Evolutionary conservation across 352 stramenopile species (phyloP), one percentile per base, ranked within the genome.

Genomic region (Stramenopiles sp.): DNA sequence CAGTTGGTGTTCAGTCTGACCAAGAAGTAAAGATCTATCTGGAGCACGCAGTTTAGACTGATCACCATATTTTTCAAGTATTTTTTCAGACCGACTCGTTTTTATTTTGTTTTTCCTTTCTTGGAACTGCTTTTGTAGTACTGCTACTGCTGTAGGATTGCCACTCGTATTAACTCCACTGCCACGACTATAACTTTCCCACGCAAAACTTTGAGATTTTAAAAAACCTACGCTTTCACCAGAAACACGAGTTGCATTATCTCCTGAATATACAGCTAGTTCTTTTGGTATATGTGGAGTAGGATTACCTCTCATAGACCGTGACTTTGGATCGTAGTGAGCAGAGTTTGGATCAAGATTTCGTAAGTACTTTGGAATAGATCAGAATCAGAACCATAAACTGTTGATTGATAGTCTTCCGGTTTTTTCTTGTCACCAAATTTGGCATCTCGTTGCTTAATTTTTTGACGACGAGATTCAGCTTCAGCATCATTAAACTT

Each of bases 271-370:
- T 22, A 77, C 68, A 7, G 68, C 56, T 43, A 91, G 72, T 41
- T 91, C 70, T 0, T 64, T 53, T 28, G 75, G 64, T n/a, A 83
- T 51, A 47, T 93, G 68, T 2, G 78, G 81, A 38, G 89, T 84
- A 2, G 78, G 84, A 59, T 96, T 94, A 43, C 91, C 79, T 19
- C 85, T 62, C 83, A 97, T 97, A 1, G 71, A 86, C 20, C 85
- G 62, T 26, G 71, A 89, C 57, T 96, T 96, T 0, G 85, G 83
- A 66, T 98, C 83, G 57, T 96, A 96, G 55, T 91, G 93, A 2
- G 84, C 81, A 35, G 71, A 91, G 50, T 95, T 88, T 4, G 75
- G 64, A 57, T 96, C 83, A 15, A 99, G 58, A 46, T 96, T 96
- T 19, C 75, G 62, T 38, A 99, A 48, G 49, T 99, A 99, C 52